Conservation (phyloP, 495 filamentous ascomycete genomes). For the Aspergillus nidulans region DNA sequence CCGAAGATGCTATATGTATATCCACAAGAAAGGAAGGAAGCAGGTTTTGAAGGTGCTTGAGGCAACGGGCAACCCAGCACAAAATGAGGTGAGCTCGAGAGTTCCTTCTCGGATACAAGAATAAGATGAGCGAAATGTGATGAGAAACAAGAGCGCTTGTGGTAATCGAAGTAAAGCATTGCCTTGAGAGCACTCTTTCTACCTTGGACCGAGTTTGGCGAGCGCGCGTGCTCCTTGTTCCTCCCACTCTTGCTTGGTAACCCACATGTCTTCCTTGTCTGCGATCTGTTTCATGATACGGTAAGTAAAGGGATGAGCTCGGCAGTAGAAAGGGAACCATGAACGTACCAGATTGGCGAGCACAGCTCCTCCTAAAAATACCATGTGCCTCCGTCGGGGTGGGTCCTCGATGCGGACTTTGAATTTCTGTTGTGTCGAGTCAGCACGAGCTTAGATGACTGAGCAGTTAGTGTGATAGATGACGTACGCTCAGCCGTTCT, state of each 20-base stretch:
- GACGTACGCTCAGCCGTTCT: conserved; percentile 73
- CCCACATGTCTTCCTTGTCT: conserved; percentile 98
- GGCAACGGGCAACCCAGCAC: background rate
- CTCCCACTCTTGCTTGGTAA: conserved; percentile 92
- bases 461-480: background rate
- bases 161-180: conserved; percentile 12
- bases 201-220: conserved; percentile 70
- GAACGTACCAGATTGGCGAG: conserved; percentile 83
- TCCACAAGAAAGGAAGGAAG: conserved; percentile 8
- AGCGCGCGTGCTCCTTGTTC: conserved; percentile 84
- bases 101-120: conserved; percentile 1
- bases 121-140: background rate
- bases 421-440: conserved; percentile 67
- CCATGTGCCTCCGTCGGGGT: conserved; percentile 94
- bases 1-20: conserved; percentile 12
- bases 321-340: background rate
- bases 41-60: background rate
- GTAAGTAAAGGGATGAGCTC: conserved; percentile 14
- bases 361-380: conserved; percentile 95
- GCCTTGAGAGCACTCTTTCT: conserved; percentile 34
- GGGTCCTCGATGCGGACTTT: conserved; percentile 99
- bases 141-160: conserved; percentile 5
- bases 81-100: background rate
- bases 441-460: conserved; percentile 7
- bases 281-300: conserved; percentile 61